Conservation (phyloP, 176 grass and related monocot species). For the Chrysopogon serrulatus region DNA sequence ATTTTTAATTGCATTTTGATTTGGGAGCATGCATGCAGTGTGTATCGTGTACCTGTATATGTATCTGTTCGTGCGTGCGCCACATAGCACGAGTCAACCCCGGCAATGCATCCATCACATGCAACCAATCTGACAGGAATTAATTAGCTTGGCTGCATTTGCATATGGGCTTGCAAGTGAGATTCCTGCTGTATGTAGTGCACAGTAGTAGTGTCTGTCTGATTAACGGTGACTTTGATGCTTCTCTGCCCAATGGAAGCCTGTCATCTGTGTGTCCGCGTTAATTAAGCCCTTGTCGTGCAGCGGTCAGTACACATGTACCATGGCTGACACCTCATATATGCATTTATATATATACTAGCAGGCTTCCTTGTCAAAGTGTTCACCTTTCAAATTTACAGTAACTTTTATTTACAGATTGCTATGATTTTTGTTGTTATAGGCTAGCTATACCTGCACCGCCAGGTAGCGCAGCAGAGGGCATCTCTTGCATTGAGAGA, state of each 20-base stretch:
- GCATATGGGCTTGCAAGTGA: conserved; percentile 26
- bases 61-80: neutral
- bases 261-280: conserved; percentile 23
- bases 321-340: conserved; percentile 4
- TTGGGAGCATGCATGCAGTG: neutral
- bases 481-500: conserved; percentile 63
- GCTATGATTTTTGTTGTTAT: neutral
- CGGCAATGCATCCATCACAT: conserved; percentile 30
- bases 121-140: conserved; percentile 55
- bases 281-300: conserved; percentile 9
- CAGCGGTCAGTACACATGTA: conserved; percentile 14
- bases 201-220: neutral
- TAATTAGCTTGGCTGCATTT: conserved; percentile 26
- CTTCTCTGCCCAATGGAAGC: conserved; percentile 43
- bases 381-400: neutral
- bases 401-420: neutral
- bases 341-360: neutral
- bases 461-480: neutral
- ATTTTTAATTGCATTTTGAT: neutral
- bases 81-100: conserved; percentile 20
- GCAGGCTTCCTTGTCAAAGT: neutral
- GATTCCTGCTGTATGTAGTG: conserved; percentile 26
- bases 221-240: conserved; percentile 52
- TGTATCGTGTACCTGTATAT: conserved; percentile 12
- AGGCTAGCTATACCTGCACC: neutral